A percentile compares a stretch with the other conserved stretches of the same genome.
These are phyloP conservation scores for Acanthamoeba healyi DNA, from an alignment of 208 protist species.

Conservation along the genomic window DNA sequence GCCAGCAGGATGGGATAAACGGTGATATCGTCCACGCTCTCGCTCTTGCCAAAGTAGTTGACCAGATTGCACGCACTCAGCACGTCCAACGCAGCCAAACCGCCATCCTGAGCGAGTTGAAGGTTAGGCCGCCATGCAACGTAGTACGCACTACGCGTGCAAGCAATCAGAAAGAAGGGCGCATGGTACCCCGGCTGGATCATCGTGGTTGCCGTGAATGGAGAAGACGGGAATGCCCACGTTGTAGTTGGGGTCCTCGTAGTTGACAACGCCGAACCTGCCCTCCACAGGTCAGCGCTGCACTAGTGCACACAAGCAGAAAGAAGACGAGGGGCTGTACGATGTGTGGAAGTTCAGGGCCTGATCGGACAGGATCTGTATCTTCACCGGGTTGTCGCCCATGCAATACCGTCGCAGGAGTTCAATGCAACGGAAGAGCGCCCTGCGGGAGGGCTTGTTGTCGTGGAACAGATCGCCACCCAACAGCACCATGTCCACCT, in stretches of 20 bases:
- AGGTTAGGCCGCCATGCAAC: too few relatives aligned
- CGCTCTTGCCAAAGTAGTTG: conserved; percentile 99
- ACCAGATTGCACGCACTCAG: conserved; percentile 95
- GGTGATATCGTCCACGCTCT: conserved; percentile 95
- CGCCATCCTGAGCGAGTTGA: conserved; percentile 83
- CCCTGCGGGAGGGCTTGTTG: conserved; percentile 97
- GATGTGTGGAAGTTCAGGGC: conserved; percentile 91
- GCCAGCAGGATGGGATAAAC: conserved; percentile 95
- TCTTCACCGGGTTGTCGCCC: conserved; percentile 93
- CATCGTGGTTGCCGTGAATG: conserved; percentile 99
- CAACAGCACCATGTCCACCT: conserved; percentile 97
- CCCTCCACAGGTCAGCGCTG: conserved; percentile 17
- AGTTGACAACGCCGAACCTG: conserved; percentile 90
- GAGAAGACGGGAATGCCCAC: conserved; percentile 98
- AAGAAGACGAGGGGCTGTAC: background rate
- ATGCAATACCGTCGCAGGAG: conserved; percentile 92
- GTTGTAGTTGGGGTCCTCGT: conserved; percentile 98
- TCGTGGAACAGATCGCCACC: conserved; percentile 99
- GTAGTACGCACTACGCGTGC: conserved; percentile 71
- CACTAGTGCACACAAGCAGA: conserved; percentile 3
- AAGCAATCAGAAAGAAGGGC: too few relatives aligned
- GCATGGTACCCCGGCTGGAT: conserved; percentile 97
- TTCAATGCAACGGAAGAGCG: conserved; percentile 92
- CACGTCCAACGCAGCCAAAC: conserved; percentile 95
- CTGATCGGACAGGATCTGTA: conserved; percentile 95